Conservation (phyloP, 2,329 filamentous ascomycete species). For the Monilinia laxa region DNA sequence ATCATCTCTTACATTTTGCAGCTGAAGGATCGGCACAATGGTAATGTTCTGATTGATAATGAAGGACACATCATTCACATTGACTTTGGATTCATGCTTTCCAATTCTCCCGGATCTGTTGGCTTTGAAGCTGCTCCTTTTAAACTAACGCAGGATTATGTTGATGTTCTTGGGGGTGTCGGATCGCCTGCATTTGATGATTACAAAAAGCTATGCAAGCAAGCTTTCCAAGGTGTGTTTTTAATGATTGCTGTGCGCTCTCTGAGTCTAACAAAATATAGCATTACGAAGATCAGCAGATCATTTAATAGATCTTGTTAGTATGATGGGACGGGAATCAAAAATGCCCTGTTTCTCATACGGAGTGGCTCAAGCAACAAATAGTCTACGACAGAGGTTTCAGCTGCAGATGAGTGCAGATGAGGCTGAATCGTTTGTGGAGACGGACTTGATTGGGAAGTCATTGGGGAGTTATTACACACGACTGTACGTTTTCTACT, state of each 20-base stretch:
- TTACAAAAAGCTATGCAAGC: constrained; percentile 78
- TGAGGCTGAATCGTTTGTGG: constrained; percentile 78
- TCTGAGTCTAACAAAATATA: constrained; percentile 38
- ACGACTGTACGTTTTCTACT: constrained; percentile 62
- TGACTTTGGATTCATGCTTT: constrained; percentile 88
- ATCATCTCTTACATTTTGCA: constrained; percentile 82
- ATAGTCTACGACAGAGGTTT: constrained; percentile 69
- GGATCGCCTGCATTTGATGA: constrained; percentile 68
- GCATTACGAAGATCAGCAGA: constrained; percentile 76
- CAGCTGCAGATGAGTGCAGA: constrained; percentile 80
- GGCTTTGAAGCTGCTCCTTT: constrained; percentile 86
- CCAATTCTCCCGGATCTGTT: constrained; percentile 79
- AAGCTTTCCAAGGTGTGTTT: constrained; percentile 73
- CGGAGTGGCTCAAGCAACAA: constrained; percentile 69
- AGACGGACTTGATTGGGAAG: constrained; percentile 76
- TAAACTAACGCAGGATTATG: constrained; percentile 82
- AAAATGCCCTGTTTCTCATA: constrained; percentile 83
- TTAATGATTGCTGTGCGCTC: background rate
- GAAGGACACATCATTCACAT: constrained; percentile 86
- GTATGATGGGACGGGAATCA: constrained; percentile 79
- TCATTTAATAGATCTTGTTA: constrained; percentile 76
- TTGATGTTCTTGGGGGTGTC: constrained; percentile 76
- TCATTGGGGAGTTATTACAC: constrained; percentile 86
- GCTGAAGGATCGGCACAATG: constrained; percentile 83
- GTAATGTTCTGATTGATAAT: constrained; percentile 82